Evolutionary conservation across 352 stramenopile genomes (phyloP).

Genomic region (Phytophthora aleatoria): DNA sequence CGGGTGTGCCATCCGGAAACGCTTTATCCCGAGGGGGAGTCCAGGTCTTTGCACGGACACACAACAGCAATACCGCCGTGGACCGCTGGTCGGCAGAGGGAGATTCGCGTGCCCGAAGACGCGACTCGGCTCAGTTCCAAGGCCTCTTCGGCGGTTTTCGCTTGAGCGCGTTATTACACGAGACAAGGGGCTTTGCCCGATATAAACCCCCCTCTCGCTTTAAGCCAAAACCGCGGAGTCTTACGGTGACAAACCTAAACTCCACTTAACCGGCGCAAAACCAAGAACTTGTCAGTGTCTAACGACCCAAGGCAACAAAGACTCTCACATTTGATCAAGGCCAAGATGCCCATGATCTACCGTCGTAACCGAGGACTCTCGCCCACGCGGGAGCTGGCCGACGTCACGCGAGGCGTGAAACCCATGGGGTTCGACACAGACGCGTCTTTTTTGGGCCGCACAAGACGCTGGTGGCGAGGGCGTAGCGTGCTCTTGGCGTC

Average conservation of each 20-base stretch:
- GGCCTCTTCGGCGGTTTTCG: slow-evolving; percentile 1
- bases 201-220: slow-evolving; percentile 5
- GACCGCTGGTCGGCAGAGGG: slow-evolving; percentile 21
- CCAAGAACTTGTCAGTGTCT: neutral
- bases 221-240: slow-evolving; percentile 16
- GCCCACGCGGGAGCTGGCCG: slow-evolving; percentile 30
- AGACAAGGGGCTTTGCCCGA: neutral
- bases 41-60: slow-evolving; percentile 27
- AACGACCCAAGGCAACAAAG: slow-evolving; percentile 11
- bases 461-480: slow-evolving; percentile 36
- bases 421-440: slow-evolving; percentile 24
- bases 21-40: slow-evolving; percentile 14
- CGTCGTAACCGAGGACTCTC: slow-evolving; percentile 52
- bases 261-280: slow-evolving; percentile 7
- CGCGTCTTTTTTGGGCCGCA: slow-evolving; percentile 28
- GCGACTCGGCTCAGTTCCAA: slow-evolving; percentile 9
- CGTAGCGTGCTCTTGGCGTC: slow-evolving; percentile 33
- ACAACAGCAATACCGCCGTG: slow-evolving; percentile 30
- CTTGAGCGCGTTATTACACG: neutral
- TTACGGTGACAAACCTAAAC: neutral
- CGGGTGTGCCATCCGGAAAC: slow-evolving; percentile 7
- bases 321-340: slow-evolving; percentile 8
- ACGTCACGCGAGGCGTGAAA: slow-evolving; percentile 29
- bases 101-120: slow-evolving; percentile 7
- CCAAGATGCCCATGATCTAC: slow-evolving; percentile 63